These are phyloP conservation scores for Coniosporium apollinis DNA, from an alignment of 495 filamentous ascomycete genomes.

Conservation along the genomic window DNA sequence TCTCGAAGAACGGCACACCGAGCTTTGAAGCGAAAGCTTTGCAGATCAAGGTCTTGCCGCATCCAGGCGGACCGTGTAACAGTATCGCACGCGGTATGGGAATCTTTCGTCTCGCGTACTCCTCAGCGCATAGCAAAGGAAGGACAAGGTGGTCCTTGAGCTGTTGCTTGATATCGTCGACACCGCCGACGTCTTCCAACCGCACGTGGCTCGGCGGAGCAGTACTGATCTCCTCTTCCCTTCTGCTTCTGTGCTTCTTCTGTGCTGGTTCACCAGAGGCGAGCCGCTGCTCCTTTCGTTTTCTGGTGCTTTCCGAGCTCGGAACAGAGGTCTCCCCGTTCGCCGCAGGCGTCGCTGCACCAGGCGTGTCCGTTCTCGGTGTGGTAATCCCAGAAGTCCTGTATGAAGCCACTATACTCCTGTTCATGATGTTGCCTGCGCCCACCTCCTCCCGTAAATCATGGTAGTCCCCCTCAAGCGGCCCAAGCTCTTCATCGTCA, in stretches of 20 bases:
- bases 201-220: slow-evolving; percentile 55
- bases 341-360: slow-evolving; percentile 12
- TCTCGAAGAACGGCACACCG: slow-evolving; percentile 70
- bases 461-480: slow-evolving; percentile 47
- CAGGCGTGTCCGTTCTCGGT: too few relatives aligned
- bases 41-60: slow-evolving; percentile 88
- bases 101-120: slow-evolving; percentile 39
- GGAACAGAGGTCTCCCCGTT: slow-evolving; percentile 11
- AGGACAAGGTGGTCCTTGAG: slow-evolving; percentile 69
- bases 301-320: slow-evolving; percentile 11
- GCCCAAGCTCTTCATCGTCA: slow-evolving; percentile 36
- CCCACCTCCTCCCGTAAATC: slow-evolving; percentile 51
- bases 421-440: slow-evolving; percentile 51
- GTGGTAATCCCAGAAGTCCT: slow-evolving; percentile 30
- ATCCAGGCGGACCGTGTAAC: slow-evolving; percentile 83
- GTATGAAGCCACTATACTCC: slow-evolving; percentile 56
- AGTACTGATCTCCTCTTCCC: slow-evolving; percentile 18
- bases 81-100: slow-evolving; percentile 76
- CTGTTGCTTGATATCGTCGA: slow-evolving; percentile 61
- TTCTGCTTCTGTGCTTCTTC: slow-evolving; percentile 33
- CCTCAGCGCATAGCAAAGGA: slow-evolving; percentile 51
- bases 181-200: slow-evolving; percentile 68
- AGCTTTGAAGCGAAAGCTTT: slow-evolving; percentile 79
- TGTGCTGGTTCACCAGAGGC: slow-evolving; percentile 50
- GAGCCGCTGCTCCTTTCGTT: slow-evolving; percentile 26